Evolutionary conservation across 352 stramenopile species (phyloP).

Genomic region (Phytopythium chamaehyphon): DNA sequence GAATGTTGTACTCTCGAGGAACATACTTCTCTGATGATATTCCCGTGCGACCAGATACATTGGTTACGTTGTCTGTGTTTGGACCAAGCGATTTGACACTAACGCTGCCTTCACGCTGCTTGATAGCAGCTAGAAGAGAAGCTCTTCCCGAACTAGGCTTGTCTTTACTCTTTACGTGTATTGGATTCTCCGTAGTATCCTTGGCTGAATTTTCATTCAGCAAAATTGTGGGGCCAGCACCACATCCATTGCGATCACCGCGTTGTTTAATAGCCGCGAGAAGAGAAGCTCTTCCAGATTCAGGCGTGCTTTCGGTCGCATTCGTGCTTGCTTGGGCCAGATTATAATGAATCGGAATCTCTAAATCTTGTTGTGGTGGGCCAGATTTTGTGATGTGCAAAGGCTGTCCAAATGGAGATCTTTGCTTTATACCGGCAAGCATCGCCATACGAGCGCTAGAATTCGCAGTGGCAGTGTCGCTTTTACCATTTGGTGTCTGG

Average conservation of each 20-base stretch:
- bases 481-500: too few relatives aligned
- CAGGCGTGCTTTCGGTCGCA: too few relatives aligned
- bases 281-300: too few relatives aligned
- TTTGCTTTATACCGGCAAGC: too few relatives aligned
- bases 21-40: conserved; percentile 18
- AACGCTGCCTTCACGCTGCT: neutral
- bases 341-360: neutral
- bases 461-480: too few relatives aligned
- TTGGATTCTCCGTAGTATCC: neutral
- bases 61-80: too few relatives aligned
- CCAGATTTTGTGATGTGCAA: neutral
- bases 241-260: neutral
- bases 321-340: neutral
- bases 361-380: neutral
- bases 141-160: too few relatives aligned
- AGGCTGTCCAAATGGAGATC: neutral
- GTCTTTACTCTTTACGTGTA: neutral
- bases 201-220: conserved; percentile 7
- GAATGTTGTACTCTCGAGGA: conserved; percentile 41
- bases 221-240: neutral
- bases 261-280: conserved; percentile 16
- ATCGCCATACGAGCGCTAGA: too few relatives aligned
- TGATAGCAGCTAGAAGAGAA: too few relatives aligned
- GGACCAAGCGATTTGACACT: too few relatives aligned
- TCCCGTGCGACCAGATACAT: too few relatives aligned